phyloP scores from a whole-genome alignment of 1,139 yeast species.

The Kodamaea suecica region DNA sequence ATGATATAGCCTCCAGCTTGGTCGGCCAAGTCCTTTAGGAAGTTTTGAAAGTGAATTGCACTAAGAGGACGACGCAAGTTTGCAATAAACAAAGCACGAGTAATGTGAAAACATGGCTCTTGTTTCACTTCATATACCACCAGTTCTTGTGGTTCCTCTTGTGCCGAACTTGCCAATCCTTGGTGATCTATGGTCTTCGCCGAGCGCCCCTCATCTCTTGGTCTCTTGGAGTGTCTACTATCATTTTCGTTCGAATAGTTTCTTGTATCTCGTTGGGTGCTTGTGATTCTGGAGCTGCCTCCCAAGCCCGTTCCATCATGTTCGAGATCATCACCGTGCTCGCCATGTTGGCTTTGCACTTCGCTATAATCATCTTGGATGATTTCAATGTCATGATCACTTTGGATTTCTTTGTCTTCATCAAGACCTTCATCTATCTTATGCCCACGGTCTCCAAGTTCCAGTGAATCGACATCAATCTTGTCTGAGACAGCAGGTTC shows the following conservation, averaged over 20 bases:
- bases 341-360: too few species aligned
- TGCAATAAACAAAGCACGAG: conserved; percentile 44
- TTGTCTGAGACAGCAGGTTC: too few species aligned
- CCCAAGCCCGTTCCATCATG: too few species aligned
- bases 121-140: conserved; percentile 31
- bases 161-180: conserved; percentile 22
- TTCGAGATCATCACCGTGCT: too few species aligned
- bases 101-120: conserved; percentile 31
- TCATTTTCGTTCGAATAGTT: not conserved
- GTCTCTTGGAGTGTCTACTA: not conserved
- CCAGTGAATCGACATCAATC: too few species aligned
- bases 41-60: conserved; percentile 35
- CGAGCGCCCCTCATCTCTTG: not conserved
- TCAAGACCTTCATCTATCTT: too few species aligned
- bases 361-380: too few species aligned
- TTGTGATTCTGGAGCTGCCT: not conserved
- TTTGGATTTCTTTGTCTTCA: too few species aligned
- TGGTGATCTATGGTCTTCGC: conserved; percentile 20
- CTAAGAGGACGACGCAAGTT: conserved; percentile 40
- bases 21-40: conserved; percentile 27
- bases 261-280: not conserved
- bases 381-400: too few species aligned
- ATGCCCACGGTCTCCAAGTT: too few species aligned
- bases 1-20: conserved; percentile 25
- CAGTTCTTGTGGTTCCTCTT: conserved; percentile 26